A percentile compares a stretch with the other conserved stretches of the same genome.
phyloP scores from a whole-genome alignment of 2,329 filamentous ascomycete genomes.

The Penicillium sp. region DNA sequence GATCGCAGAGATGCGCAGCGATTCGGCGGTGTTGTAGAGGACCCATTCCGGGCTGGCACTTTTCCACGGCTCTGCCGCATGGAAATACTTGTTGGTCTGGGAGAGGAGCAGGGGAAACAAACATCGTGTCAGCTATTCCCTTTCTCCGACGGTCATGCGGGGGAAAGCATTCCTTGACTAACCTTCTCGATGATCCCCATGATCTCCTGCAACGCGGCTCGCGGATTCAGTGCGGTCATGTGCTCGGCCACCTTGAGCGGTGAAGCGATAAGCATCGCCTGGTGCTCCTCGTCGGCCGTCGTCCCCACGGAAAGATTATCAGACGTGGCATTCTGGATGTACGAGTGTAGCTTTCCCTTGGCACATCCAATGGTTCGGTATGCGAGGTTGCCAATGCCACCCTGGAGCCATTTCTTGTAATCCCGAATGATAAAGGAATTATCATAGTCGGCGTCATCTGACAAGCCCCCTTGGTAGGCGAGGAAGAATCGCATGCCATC shows the following conservation, averaged over 20 bases:
- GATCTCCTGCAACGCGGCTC: slow-evolving; percentile 59
- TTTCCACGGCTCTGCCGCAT: slow-evolving; percentile 63
- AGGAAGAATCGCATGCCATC: slow-evolving; percentile 89
- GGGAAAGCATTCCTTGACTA: slow-evolving; percentile 16
- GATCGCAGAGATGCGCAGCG: slow-evolving; percentile 72
- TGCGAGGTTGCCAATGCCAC: slow-evolving; percentile 73
- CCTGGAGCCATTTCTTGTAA: slow-evolving; percentile 74
- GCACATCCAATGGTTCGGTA: slow-evolving; percentile 63
- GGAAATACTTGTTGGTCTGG: slow-evolving; percentile 63
- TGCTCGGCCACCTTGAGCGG: slow-evolving; percentile 42
- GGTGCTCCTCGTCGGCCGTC: slow-evolving; percentile 32
- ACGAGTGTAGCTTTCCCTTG: slow-evolving; percentile 60
- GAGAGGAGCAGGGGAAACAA: slow-evolving; percentile 2
- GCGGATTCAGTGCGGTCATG: slow-evolving; percentile 61
- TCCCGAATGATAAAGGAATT: slow-evolving; percentile 67
- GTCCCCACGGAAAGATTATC: slow-evolving; percentile 25
- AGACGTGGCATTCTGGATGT: slow-evolving; percentile 43
- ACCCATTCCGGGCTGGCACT: slow-evolving; percentile 49
- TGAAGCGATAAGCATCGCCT: slow-evolving; percentile 37
- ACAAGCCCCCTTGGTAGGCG: slow-evolving; percentile 69
- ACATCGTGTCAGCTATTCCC: slow-evolving; percentile 7
- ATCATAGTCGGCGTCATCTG: slow-evolving; percentile 75
- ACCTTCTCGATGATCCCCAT: slow-evolving; percentile 59
- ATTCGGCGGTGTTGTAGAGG: slow-evolving; percentile 68
- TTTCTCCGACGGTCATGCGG: slow-evolving; percentile 7